Evolutionary conservation across 148 eudicot genomes (phyloP), one percentile per base, ranked within the genome.

Genomic region (Diospyros kaki): DNA sequence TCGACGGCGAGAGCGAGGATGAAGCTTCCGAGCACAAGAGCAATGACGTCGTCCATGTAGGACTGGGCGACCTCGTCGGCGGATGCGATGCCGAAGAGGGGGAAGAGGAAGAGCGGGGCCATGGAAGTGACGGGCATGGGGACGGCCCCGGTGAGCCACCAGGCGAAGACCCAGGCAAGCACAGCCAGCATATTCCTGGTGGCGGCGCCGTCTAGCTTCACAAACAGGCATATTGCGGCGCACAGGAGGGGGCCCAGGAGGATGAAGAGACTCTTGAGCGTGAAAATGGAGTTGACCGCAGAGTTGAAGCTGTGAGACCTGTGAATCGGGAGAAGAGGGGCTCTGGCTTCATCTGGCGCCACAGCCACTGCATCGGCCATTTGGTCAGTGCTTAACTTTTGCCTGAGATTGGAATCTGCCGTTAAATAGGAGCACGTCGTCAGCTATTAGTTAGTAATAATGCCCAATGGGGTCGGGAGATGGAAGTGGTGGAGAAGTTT

Each of bases 1-100:
- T 94, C 96, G n/a, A 94, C 98, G 2, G 98, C 98, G 55, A 94
- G 92, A 69, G 96, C 97, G 75, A 94, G 97, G 3, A 94, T 92
- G 78, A 94, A 94, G 81, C 98, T 94, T 3, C 98, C 98, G 10
- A 94, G 84, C 1, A 94, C 90, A 63, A 94, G 98, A 2, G 93
- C 74, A 15, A 94, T 94, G 8, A 94, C 96, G 69, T 94, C 98
- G 42, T 92, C 90, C 91, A 94, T 88, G 66, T 94, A 94, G 4
- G 91, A 83, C 50, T 83, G 75, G 2, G 96, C 95, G 10, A 94
- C 98, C 0, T 71, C 86, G 42, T 94, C 98, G 6, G 98, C 89
- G 0, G 84, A 4, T 2, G 92, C 62, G 18, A 94, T 90, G 1
- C 98, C 98, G 46, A 92, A 84, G 0, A 92, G 28, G n/a, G 98